Percentiles rank a stretch among this genome's conserved stretches.
Evolutionary conservation across 148 eudicot genomes (phyloP).

Genomic region (Gaultheria prostrata): DNA sequence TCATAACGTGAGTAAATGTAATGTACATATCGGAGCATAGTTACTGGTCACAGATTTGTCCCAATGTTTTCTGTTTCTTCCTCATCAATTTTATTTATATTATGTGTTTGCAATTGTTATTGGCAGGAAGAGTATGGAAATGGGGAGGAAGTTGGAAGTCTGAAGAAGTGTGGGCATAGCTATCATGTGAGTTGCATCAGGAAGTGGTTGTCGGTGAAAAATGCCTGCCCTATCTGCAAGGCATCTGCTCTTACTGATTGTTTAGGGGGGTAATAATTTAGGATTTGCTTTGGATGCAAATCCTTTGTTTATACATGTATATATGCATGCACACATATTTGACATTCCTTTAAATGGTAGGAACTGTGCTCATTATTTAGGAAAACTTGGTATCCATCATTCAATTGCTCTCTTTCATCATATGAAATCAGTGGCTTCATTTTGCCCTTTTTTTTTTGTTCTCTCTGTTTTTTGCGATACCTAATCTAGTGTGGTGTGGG

Average conservation of each 20-base stretch:
- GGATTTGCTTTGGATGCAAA: constrained; percentile 5
- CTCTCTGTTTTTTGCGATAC: background rate
- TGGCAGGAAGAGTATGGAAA: constrained; percentile 25
- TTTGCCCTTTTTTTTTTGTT: background rate
- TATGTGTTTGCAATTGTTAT: constrained; percentile 1
- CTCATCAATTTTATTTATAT: background rate
- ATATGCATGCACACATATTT: background rate
- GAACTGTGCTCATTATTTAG: background rate
- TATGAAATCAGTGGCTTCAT: background rate
- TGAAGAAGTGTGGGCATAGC: constrained; percentile 31
- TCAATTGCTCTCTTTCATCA: background rate
- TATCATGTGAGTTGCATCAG: constrained; percentile 30
- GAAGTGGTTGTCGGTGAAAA: constrained; percentile 34
- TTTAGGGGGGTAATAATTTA: background rate
- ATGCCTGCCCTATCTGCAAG: constrained; percentile 35
- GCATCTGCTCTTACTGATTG: constrained; percentile 18
- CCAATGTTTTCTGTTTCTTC: background rate
- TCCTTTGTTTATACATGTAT: constrained; percentile 1
- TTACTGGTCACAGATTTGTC: background rate
- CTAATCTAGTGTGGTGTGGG: too few species aligned
- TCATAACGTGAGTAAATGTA: background rate
- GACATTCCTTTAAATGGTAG: constrained; percentile 6
- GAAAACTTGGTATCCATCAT: background rate
- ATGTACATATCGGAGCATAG: background rate
- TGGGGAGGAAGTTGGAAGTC: constrained; percentile 18